Evolutionary conservation across 352 stramenopile genomes (phyloP), one percentile per base, ranked within the genome.

Genomic region (Pythium sp.): DNA sequence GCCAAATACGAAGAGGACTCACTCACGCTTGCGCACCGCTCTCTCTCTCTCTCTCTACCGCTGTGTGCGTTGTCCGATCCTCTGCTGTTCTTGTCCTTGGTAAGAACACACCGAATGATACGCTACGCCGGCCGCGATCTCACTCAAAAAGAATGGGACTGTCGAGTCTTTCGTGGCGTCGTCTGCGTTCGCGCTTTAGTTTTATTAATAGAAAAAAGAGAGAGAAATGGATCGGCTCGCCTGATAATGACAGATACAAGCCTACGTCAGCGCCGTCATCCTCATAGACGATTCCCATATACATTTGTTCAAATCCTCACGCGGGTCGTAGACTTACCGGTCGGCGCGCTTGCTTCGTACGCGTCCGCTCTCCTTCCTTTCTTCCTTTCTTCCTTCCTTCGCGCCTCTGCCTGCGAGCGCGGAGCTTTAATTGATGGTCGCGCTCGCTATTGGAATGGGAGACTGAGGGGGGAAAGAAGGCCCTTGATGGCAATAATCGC

Each of bases 181-280:
- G 43, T n/a, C 5, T 24, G 43, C 7, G 43, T 51, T 49, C 15
- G 43, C 41, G 18, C 20, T n/a, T 30, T 58, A 9, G 53, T 58
- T 32, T n/a, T 58, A 58, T 58, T 58, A 22, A 58, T 58, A 58
- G 51, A 57, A 20, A 30, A 20, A 58, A 34, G 18, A 20, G n/a
- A 32, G 18, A 32, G n/a, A n/a, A n/a, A 57, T 57, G 49, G 49
- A 32, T 57, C n/a, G 11, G 49, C 12, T 58, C 53, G 53, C 53
- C 53, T 58, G 53, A 58, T 58, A 58, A 58, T 51, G 24, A 14
- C 53, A 38, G 12, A 38, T 36, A 32, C 12, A 20, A 6, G 12
- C 26, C 24, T 2, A 36, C 15, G 53, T 58, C 28, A 58, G 26
- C 26, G 18, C 11, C 53, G 20, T 58, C 53, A 57, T 34, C 51